Percentiles rank a stretch among this genome's conserved stretches.
Evolutionary conservation across 2,329 filamentous ascomycete species (phyloP).

Genomic region (Aspergillus sp.): DNA sequence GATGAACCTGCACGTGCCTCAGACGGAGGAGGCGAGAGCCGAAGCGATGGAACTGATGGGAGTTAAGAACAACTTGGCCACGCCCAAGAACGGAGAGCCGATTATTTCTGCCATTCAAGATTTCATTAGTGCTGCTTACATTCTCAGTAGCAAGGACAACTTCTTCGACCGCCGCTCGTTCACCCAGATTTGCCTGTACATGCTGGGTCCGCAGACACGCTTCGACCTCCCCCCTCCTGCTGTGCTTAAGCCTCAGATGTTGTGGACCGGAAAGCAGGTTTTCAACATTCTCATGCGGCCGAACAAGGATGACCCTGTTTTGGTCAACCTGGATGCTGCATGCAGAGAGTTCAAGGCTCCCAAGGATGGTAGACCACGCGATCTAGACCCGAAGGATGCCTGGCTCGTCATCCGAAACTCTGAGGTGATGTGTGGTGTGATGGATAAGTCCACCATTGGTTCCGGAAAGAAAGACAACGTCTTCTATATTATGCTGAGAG

Average conservation of each 20-base stretch:
- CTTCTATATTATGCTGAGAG: slow-evolving; percentile 93
- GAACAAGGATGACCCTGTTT: slow-evolving; percentile 77
- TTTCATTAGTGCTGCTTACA: slow-evolving; percentile 93
- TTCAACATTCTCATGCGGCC: slow-evolving; percentile 91
- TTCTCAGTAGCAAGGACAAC: slow-evolving; percentile 87
- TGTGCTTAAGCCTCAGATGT: slow-evolving; percentile 76
- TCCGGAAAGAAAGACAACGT: slow-evolving; percentile 96
- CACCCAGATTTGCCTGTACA: slow-evolving; percentile 86
- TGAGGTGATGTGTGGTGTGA: slow-evolving; percentile 93
- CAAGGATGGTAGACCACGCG: slow-evolving; percentile 41
- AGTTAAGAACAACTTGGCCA: slow-evolving; percentile 92
- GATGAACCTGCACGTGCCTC: slow-evolving; percentile 98
- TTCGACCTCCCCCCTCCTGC: slow-evolving; percentile 86
- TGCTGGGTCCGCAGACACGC: slow-evolving; percentile 77
- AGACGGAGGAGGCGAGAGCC: slow-evolving; percentile 93
- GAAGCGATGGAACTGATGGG: slow-evolving; percentile 98
- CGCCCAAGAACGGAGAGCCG: slow-evolving; percentile 95
- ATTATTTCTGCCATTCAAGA: slow-evolving; percentile 99
- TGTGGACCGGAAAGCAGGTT: slow-evolving; percentile 97
- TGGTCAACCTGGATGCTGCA: slow-evolving; percentile 90
- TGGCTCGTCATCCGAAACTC: slow-evolving; percentile 95
- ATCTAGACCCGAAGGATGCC: slow-evolving; percentile 82
- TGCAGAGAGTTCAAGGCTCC: slow-evolving; percentile 69
- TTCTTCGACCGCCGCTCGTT: slow-evolving; percentile 91
- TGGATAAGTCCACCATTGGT: slow-evolving; percentile 98